Percentiles rank a stretch among this genome's conserved stretches.
Evolutionary conservation across 345 rosid species (phyloP).

Genomic region (Murraya paniculata): DNA sequence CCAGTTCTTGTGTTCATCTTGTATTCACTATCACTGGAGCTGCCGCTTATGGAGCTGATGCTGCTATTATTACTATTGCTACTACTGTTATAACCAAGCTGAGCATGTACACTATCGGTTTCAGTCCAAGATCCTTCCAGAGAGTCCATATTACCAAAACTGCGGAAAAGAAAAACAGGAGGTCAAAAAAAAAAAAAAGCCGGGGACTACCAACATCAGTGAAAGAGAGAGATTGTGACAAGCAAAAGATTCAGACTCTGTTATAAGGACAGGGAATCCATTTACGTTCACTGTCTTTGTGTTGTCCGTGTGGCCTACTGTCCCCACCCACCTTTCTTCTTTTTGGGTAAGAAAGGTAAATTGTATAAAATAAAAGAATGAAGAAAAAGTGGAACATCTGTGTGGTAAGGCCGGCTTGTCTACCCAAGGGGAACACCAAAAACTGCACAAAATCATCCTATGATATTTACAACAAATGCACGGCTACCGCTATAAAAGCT

Average conservation of each 20-base stretch:
- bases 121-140: slow-evolving; percentile 64
- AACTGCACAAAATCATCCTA: no score
- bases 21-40: slow-evolving; percentile 86
- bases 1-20: slow-evolving; percentile 63
- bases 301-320: not conserved
- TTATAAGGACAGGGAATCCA: not conserved
- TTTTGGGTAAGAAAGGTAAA: no score
- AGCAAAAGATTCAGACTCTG: not conserved
- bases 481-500: no score
- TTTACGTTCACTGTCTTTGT: not conserved
- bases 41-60: slow-evolving; percentile 82
- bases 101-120: slow-evolving; percentile 53
- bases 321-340: no score
- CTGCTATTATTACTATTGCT: slow-evolving; percentile 95
- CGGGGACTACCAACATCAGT: slow-evolving; percentile 12
- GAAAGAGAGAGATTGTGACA: not conserved
- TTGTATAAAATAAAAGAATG: no score
- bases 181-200: not conserved
- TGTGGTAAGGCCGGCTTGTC: no score
- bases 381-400: no score
- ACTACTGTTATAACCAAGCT: slow-evolving; percentile 73
- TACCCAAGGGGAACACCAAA: no score
- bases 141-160: slow-evolving; percentile 67
- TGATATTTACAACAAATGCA: no score
- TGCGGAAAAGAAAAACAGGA: slow-evolving; percentile 32